Evolutionary conservation across 805 yeast species (phyloP), one percentile per base, ranked within the genome.

Genomic region (Wickerhamiella spandovensis): DNA sequence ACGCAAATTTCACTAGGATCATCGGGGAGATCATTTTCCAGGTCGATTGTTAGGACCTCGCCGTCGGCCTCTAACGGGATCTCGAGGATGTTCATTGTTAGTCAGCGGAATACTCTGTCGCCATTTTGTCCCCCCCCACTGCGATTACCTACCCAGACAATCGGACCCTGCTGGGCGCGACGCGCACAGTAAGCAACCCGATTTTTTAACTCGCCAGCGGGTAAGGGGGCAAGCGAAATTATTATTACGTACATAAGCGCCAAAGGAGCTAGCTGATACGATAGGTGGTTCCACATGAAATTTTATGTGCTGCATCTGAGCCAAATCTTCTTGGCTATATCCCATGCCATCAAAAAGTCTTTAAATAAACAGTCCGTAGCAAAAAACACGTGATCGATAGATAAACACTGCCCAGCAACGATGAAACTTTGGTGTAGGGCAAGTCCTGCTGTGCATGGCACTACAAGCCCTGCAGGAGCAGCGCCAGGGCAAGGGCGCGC

Each of bases 1-100:
- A 78, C 76, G 56, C 84, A 79, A 54, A 92, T 72, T 61, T 92
- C 97, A 44, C 78, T 74, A 4, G 95, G 85, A 64, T 90, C 95
- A 21, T 85, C 95, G 4, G 95, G 95, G 51, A 88, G 72, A 61
- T 90, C 97, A 35, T 80, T 79, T 48, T 76, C 76, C 53, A 84
- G 73, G 60, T 88, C 90, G 57, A 92, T 77, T 48, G 86, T 82
- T 55, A 90, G 95, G 54, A 86, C 84, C 67, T 88, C 95, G 59
- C 82, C 84, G 51, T 81, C 80, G 51, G 76, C 82, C 54, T 73
- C 74, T 62, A 87, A 70, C 43, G 95, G 96, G 60, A 90, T 82
- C 64, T 79, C 84, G 56, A 78, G 60, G 49, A 66, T 63, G 53
- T 64, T 66, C 43, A 39, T 39, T 3, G 15, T 39, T 18, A 28